Percentiles rank a stretch among this genome's conserved stretches.
These are phyloP conservation scores for Entamoeba histolytica DNA, from an alignment of 208 protist species.

Conservation along the genomic window DNA sequence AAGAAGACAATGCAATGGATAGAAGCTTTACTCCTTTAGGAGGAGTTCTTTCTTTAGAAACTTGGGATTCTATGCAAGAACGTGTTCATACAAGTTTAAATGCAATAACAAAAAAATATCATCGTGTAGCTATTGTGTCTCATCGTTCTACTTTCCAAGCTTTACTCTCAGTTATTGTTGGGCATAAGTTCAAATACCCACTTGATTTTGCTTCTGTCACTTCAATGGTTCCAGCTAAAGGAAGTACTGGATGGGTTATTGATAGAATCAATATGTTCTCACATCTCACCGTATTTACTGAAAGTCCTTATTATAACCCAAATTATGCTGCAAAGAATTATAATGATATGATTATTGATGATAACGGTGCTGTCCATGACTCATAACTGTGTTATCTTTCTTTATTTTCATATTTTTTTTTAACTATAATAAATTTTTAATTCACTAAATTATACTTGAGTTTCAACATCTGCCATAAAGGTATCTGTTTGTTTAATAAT, in stretches of 20 bases:
- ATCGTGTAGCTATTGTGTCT: background rate
- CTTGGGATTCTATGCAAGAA: background rate
- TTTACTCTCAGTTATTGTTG: background rate
- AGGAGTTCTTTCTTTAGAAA: background rate
- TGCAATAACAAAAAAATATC: background rate
- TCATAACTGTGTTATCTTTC: background rate
- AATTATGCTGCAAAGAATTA: background rate
- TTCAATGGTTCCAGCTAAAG: background rate
- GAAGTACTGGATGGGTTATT: background rate
- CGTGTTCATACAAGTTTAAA: background rate
- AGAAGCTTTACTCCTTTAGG: background rate
- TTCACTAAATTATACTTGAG: background rate
- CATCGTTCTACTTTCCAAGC: background rate
- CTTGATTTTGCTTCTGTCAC: background rate
- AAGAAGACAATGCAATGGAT: background rate
- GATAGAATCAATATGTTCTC: background rate
- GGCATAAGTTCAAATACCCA: background rate
- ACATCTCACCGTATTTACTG: background rate
- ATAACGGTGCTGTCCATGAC: background rate
- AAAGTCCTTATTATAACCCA: background rate
- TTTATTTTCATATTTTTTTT: too few relatives aligned
- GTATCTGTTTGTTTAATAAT: constrained; percentile 25
- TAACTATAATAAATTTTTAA: too few relatives aligned
- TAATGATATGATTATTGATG: background rate
- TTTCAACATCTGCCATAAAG: background rate